A percentile compares a stretch with the other conserved stretches of the same genome.
Conservation (phyloP, 2,329 filamentous ascomycete genomes). For the Colletotrichum sp. region DNA sequence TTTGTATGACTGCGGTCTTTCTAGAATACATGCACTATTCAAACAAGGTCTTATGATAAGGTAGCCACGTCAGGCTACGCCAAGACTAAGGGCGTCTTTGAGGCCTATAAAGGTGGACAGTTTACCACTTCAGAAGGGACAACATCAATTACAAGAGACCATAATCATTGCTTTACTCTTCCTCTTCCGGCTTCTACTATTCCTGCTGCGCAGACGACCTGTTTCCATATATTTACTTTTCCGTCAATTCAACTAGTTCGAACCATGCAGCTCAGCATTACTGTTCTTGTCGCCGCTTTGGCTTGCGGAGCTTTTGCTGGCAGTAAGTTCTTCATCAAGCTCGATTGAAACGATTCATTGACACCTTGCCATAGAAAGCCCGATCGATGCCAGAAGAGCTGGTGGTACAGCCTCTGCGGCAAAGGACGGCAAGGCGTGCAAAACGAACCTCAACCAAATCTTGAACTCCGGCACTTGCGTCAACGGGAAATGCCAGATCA, state of each 20-base stretch:
- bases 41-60: not conserved
- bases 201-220: not conserved
- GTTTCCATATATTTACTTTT: not conserved
- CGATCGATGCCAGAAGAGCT: not conserved
- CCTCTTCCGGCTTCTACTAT: fast-evolving
- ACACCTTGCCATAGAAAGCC: not conserved
- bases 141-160: not conserved
- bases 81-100: not conserved
- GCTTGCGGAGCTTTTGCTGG: not conserved
- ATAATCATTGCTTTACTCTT: not conserved
- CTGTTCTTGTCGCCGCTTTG: not conserved
- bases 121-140: not conserved
- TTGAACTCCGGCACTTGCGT: not conserved
- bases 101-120: not conserved
- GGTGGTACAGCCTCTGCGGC: not conserved
- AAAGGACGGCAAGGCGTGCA: not conserved
- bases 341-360: not conserved
- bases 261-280: not conserved
- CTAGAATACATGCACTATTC: not conserved
- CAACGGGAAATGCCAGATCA: not conserved
- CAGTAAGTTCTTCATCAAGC: fast-evolving
- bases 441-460: not conserved
- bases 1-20: not conserved
- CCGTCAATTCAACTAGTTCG: not conserved
- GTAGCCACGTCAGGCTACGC: not conserved